Conservation (phyloP, 2,329 filamentous ascomycete genomes). For the Colletotrichum tamarilloi region DNA sequence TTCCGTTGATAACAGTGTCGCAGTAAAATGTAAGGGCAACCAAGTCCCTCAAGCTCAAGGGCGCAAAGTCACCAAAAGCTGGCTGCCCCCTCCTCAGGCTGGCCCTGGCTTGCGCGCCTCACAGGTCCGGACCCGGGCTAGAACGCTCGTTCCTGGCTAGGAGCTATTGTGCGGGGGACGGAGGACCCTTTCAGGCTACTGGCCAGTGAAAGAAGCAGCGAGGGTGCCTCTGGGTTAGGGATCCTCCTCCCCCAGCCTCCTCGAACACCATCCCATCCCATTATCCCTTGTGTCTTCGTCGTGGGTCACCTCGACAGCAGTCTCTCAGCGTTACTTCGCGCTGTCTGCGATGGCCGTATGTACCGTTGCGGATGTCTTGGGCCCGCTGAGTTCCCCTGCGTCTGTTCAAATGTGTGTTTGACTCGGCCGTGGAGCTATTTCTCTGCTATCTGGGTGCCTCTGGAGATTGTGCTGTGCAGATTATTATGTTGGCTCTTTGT, state of each 20-base stretch:
- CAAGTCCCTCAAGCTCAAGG: not conserved
- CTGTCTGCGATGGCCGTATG: not conserved
- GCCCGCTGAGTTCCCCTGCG: not conserved
- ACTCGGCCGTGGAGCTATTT: not conserved
- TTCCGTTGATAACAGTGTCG: constrained; percentile 11
- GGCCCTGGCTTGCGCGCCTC: not conserved
- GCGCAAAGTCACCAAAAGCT: not conserved
- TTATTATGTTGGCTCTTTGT: not conserved
- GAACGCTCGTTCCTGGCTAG: constrained; percentile 28
- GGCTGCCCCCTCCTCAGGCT: not conserved
- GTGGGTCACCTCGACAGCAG: not conserved
- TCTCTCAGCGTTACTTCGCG: constrained; percentile 3
- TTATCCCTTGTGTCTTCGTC: not conserved
- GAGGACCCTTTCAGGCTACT: not conserved
- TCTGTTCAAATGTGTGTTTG: not conserved
- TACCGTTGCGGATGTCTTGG: not conserved
- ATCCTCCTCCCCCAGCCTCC: constrained; percentile 4
- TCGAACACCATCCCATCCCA: not conserved
- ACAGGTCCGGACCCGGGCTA: constrained; percentile 10
- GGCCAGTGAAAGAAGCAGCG: not conserved
- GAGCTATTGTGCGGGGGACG: constrained; percentile 6
- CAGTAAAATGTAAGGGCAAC: not conserved
- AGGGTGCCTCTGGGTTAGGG: constrained; percentile 12
- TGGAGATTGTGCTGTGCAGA: not conserved
- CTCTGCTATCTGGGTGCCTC: not conserved